phyloP scores from a whole-genome alignment of 192 early-diverging fungal genomes.

The Coemansia sp. region DNA sequence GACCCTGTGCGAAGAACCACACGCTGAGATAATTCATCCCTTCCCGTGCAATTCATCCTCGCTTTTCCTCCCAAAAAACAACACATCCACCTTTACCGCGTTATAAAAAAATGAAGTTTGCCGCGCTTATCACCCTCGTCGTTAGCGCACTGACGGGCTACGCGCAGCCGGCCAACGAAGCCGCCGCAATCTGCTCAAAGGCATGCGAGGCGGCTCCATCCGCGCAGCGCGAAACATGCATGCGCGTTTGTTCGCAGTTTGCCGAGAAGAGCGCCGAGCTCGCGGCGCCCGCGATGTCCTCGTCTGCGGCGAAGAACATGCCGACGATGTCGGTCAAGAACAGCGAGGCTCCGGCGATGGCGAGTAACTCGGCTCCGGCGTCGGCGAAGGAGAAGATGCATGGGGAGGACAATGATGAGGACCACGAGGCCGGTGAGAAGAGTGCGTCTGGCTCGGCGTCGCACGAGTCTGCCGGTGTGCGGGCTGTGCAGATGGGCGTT shows the following conservation, averaged over 20 bases:
- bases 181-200: slow-evolving; percentile 17
- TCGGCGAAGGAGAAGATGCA: slow-evolving; percentile 5
- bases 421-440: slow-evolving; percentile 1
- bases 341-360: not conserved
- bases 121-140: not conserved
- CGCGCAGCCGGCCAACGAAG: slow-evolving; percentile 7
- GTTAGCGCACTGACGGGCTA: not conserved
- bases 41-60: too few relatives aligned
- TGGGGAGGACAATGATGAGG: slow-evolving; percentile 20
- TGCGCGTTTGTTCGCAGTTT: slow-evolving; percentile 31
- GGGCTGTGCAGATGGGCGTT: not conserved
- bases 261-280: slow-evolving; percentile 25
- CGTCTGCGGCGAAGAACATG: not conserved
- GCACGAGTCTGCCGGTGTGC: not conserved
- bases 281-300: slow-evolving; percentile 2
- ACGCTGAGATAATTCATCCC: too few relatives aligned
- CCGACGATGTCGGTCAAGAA: slow-evolving; percentile 2
- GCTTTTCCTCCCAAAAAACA: too few relatives aligned
- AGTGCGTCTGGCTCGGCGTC: slow-evolving; percentile 5
- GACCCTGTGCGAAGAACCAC: too few relatives aligned
- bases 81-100: not conserved
- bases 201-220: slow-evolving; percentile 24
- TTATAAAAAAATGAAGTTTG: slow-evolving; percentile 14
- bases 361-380: not conserved
- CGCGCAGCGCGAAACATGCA: slow-evolving; percentile 29